Evolutionary conservation across 2,329 filamentous ascomycete genomes (phyloP), one percentile per base, ranked within the genome.

Genomic region (Penicillium sp.): DNA sequence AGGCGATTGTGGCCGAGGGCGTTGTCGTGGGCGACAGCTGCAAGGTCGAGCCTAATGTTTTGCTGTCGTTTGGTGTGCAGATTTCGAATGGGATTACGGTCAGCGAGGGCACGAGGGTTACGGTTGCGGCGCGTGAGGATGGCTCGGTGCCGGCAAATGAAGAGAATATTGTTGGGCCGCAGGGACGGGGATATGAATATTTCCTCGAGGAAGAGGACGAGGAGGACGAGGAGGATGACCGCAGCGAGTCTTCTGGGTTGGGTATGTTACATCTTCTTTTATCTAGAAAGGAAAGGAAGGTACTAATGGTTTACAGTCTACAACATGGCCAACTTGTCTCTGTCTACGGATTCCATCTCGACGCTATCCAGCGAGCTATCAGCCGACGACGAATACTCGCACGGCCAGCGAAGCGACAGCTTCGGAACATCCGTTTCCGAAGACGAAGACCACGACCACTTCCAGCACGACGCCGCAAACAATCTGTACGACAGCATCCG

Each of bases 401-500:
- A 64, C 24, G 79, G 84, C 58, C 86, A 85, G 0, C 82, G 86
- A 55, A 81, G 85, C 38, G 86, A 84, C 26, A 90, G 87, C 47
- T 90, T 92, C 66, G 82, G 87, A 42, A 91, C 88, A 0, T 83
- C 89, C 47, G 82, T 86, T 63, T 90, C 87, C 0, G 84, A 85
- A 16, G 80, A 80, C 51, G 77, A 75, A 52, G 53, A 54, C n/a
- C 73, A 81, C 21, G 80, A 82, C 57, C 80, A 85, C 57, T 97
- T 97, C 81, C 90, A 96, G 70, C 81, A 87, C 60, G 93, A 97
- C 67, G 93, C 93, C 24, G 89, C 93, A 3, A 81, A 86, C 62
- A 93, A 90, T 59, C 83, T 97, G n/a, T 82, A 92, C 60, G 92
- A 97, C 66, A 89, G 91, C 23, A 80, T 97, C 43, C 87, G 88